Base-by-base conservation (phyloP, 768 basidiomycete genomes). In the Trametes maxima region DNA sequence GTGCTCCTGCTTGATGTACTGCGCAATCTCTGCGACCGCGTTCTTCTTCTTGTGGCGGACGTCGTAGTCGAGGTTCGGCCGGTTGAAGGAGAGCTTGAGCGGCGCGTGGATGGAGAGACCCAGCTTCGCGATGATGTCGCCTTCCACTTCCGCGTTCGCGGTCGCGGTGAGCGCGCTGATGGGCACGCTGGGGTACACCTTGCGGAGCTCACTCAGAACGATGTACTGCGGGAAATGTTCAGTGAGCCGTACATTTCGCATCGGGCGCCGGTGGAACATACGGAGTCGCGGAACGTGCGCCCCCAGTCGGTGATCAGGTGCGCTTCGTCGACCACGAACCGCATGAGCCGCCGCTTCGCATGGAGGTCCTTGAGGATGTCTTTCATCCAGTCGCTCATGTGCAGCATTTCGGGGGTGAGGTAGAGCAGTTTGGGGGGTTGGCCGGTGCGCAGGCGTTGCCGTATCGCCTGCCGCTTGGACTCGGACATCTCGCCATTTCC, bases 91-190 rank as follows among this genome's bases (percentile, higher is more conserved):
- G 67, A 93, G 89, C 2, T 78, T 82, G 57, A 96, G 82, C 22
- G 83, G 79, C 11, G 81, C 79, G 54, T 86, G 83, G 59, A 80
- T 72, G 21, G 69, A 70, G 59, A 98, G 82, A 24, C 82, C 76
- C 10, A 98, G 84, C 13, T 84, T 85, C 17, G 77, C 72, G 54
- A 88, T 82, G 68, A 99, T 92, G 73, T 98, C 95, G 21, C 84
- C 79, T 46, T 90, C 82, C 0, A 89, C 89, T 54, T 86, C 80
- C 42, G 81, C 77, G 69, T 92, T 94, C 3, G 96, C 97, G 0
- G 96, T 99, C 7, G 95, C 97, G 0, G 97, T 99, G 47, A 98
- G 80, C 0, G 97, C 97, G 85, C 98, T 97, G 68, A 98, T 90
- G 0, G 97, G 96, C 0, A 94, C 81, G 7, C 81, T 73, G 0